A percentile compares a stretch with the other conserved stretches of the same genome.
Evolutionary conservation across 202 grass and related monocot genomes (phyloP).

Genomic region (Eragrostis tef): DNA sequence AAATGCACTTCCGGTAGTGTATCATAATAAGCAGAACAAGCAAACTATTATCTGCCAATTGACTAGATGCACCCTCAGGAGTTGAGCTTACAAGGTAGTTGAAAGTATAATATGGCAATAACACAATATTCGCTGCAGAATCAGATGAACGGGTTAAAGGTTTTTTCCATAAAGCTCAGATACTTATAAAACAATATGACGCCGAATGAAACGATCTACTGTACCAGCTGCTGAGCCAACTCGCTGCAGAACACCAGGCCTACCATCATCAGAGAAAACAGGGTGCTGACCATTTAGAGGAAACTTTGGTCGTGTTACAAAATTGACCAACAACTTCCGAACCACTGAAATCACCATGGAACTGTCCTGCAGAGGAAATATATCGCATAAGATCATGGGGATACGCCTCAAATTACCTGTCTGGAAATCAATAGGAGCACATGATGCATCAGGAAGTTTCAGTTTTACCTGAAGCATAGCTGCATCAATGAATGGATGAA

Average conservation of each 20-base stretch:
- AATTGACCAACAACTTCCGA: constrained; percentile 82
- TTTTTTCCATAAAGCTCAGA: constrained; percentile 2
- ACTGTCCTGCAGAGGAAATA: constrained; percentile 69
- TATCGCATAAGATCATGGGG: neutral
- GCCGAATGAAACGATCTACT: neutral
- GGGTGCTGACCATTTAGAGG: constrained; percentile 72
- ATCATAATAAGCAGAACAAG: constrained; percentile 89
- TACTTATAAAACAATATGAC: constrained; percentile 7
- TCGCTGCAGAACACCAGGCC: constrained; percentile 83
- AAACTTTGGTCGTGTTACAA: constrained; percentile 70
- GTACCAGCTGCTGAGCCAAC: constrained; percentile 97
- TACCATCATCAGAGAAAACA: constrained; percentile 70
- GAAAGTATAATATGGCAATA: constrained; percentile 92
- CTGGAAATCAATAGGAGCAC: constrained; percentile 37
- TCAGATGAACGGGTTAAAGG: constrained; percentile 34
- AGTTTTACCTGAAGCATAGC: constrained; percentile 91
- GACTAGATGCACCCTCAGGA: constrained; percentile 68
- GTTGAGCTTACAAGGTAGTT: constrained; percentile 81
- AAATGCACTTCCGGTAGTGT: constrained; percentile 85
- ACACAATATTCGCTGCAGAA: constrained; percentile 92
- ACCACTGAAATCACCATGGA: constrained; percentile 62
- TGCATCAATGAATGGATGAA: constrained; percentile 94
- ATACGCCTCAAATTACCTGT: constrained; percentile 44
- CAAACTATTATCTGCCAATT: constrained; percentile 83
- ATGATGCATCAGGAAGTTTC: constrained; percentile 40